Percentiles rank a stretch among this genome's conserved stretches.
These are phyloP conservation scores for Cladosporium austrohemisphaericum DNA, from an alignment of 2,329 filamentous ascomycete species.

Conservation along the genomic window DNA sequence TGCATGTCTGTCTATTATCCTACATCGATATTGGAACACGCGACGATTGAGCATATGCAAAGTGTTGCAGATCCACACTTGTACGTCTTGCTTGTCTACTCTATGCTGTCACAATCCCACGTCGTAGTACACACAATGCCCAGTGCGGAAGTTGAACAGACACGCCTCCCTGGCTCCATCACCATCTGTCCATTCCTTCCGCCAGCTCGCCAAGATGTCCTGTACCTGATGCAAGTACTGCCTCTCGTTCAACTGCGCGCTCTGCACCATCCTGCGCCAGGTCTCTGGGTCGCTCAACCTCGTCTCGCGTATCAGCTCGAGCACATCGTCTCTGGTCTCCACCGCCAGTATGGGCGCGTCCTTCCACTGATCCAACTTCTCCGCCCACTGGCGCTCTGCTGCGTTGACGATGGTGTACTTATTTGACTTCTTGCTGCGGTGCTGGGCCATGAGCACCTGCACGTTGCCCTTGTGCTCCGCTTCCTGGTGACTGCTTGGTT, in stretches of 20 bases:
- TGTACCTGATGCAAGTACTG: constrained; percentile 81
- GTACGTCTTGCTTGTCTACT: background rate
- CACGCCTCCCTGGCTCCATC: constrained; percentile 67
- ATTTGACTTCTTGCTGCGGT: constrained; percentile 87
- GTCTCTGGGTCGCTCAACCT: constrained; percentile 74
- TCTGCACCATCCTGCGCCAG: constrained; percentile 79
- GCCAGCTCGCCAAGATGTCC: constrained; percentile 65
- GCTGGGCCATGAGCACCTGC: constrained; percentile 76
- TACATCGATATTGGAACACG: background rate
- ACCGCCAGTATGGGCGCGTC: constrained; percentile 81
- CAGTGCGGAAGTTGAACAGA: constrained; percentile 87
- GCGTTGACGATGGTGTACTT: constrained; percentile 81
- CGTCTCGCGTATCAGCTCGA: constrained; percentile 72
- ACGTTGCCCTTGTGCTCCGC: constrained; percentile 61
- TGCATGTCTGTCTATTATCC: background rate
- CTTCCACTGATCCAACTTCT: constrained; percentile 66
- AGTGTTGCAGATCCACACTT: background rate
- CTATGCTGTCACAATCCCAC: constrained; percentile 43
- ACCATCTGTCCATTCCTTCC: constrained; percentile 48
- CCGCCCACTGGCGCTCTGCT: constrained; percentile 54
- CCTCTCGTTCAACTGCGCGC: constrained; percentile 69
- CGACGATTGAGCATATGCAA: background rate
- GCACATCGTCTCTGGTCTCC: constrained; percentile 78
- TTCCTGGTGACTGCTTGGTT: constrained; percentile 37
- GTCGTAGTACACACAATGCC: constrained; percentile 82